These are phyloP conservation scores for Achlya hypogyna DNA, from an alignment of 352 stramenopile species.

Conservation along the genomic window DNA sequence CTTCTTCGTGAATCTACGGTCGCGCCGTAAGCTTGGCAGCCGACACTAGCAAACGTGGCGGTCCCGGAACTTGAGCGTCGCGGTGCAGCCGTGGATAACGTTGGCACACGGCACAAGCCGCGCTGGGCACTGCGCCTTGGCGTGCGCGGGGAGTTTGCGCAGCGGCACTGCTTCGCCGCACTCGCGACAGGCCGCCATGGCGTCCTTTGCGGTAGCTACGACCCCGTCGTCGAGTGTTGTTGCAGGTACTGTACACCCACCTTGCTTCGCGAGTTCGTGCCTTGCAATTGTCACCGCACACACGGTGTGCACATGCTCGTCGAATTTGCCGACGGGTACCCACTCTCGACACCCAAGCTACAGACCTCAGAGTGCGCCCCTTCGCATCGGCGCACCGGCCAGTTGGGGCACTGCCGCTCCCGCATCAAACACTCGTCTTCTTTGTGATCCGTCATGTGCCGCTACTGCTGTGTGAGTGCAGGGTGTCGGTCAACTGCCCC, in stretches of 20 bases:
- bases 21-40: slow-evolving; percentile 38
- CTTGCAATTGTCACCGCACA: slow-evolving; percentile 49
- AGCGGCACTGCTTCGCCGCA: slow-evolving; percentile 35
- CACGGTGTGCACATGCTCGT: slow-evolving; percentile 34
- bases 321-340: slow-evolving; percentile 51
- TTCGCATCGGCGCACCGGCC: slow-evolving; percentile 15
- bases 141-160: slow-evolving; percentile 35
- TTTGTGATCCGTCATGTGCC: slow-evolving; percentile 58
- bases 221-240: neutral
- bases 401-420: slow-evolving; percentile 59
- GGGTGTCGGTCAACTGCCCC: no score
- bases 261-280: slow-evolving; percentile 35
- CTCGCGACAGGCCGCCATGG: slow-evolving; percentile 33
- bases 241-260: neutral
- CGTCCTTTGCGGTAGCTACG: slow-evolving; percentile 41
- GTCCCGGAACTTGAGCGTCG: slow-evolving; percentile 49
- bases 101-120: slow-evolving; percentile 63
- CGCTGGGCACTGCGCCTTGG: slow-evolving; percentile 41
- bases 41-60: slow-evolving; percentile 50
- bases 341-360: slow-evolving; percentile 49
- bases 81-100: slow-evolving; percentile 46
- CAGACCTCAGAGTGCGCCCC: neutral
- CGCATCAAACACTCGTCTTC: slow-evolving; percentile 62
- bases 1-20: slow-evolving; percentile 17
- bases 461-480: no score